Evolutionary conservation across 225 moss, liverwort and hornwort genomes (phyloP), one percentile per base, ranked within the genome.

Genomic region (Takakia lepidozioides): DNA sequence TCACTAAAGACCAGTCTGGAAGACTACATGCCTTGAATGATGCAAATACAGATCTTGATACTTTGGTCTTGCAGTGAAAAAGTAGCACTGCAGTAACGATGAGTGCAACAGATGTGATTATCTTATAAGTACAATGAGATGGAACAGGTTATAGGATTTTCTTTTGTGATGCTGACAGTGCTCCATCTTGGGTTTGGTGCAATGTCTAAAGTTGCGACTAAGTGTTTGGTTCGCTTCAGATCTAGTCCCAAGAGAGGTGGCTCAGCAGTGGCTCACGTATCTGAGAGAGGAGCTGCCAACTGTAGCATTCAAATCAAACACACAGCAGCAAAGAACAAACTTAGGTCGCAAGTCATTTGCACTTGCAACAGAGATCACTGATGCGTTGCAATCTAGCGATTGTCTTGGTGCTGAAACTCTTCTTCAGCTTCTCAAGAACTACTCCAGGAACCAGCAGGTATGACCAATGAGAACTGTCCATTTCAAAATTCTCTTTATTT

Each of bases 201-300:
- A n/a, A n/a, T n/a, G n/a, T n/a, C n/a, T n/a, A n/a, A n/a, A n/a
- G n/a, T n/a, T n/a, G n/a, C n/a, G n/a, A 26, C 93, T 88, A 32
- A 86, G 93, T 59, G 65, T 93, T n/a, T n/a, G n/a, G n/a, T n/a
- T n/a, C n/a, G n/a, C 23, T 57, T 43, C 81, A 93, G 89, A 93
- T 80, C 66, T 93, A 56, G 93, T 89, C 29, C 86, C 93, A 6
- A 80, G 70, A 45, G 89, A 93, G 63, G 83, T 84, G 24, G 77
- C 72, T 39, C 88, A 93, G 67, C 81, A 79, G 53, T 88, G 93
- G 93, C 79, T 93, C 3, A 86, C 78, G 60, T 86, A 84, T 46
- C 60, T 89, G 16, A 73, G 86, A 57, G 76, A 71, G 56, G 86
- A 93, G 63, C 71, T 93, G 49, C 89, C 93, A 23, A 86, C 93